Base-by-base conservation (phyloP, 768 basidiomycete species). In the Podaxis sp. region DNA sequence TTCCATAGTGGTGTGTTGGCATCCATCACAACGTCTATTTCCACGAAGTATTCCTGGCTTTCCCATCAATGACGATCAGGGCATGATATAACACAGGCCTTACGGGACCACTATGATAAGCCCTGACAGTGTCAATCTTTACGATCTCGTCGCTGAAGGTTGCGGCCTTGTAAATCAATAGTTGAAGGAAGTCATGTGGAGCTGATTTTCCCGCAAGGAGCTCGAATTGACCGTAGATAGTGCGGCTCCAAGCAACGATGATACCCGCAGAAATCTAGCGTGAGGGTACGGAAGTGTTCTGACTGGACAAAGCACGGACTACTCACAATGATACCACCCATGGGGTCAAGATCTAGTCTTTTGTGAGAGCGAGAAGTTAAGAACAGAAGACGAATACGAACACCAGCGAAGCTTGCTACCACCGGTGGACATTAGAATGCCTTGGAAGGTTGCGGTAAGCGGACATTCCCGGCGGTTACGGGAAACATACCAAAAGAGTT, bases 1-100 rank as follows among this genome's bases (percentile, higher is more conserved):
- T 87, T 88, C 87, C 89, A 92, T 1, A 98, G 76, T 0, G 94
- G 92, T 25, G 94, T 97, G 60, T 85, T 85, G 9, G 88, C 89
- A 62, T 88, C 82, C 89, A 98, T 91, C 46, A 98, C 95, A 50
- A 98, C 84, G 71, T 99, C 97, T 13, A 98, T 81, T 73, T 98
- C 97, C 48, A 98, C 95, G 69, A 95, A 91, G 69, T 94, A 96
- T 61, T 93, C 84, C 88, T 90, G 66, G 32, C 54, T 55, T 53
- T 55, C 55, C 55, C 47, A 38, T 57, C 18, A 21, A 14, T 16
- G 35, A 47, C n/a, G 18, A 42, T 16, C 18, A 1, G 51, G 62
- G 32, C 56, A 35, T n/a, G 18, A 23, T 21, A 11, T 35, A 16
- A 74, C 80, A 27, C 13, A 25, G 47, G 47, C 63, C 61, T 35